phyloP scores from a whole-genome alignment of 345 rosid species.

The Reutealis trisperma region DNA sequence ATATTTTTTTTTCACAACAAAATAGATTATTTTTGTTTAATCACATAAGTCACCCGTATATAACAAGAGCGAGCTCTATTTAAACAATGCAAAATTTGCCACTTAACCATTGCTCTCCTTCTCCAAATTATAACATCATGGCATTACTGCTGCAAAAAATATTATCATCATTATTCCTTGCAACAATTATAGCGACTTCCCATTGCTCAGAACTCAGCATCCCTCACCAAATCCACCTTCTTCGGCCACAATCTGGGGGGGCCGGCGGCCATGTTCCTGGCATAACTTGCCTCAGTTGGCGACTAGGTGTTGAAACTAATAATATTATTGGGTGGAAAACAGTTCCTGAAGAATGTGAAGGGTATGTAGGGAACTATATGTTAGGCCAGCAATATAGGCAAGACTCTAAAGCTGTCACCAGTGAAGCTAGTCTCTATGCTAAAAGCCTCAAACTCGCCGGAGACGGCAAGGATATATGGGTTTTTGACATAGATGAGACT shows the following conservation, averaged over 20 bases:
- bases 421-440: conserved; percentile 29
- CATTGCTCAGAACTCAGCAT: conserved; percentile 2
- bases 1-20: no score
- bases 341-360: conserved; percentile 49
- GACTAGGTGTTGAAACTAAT: conserved; percentile 59
- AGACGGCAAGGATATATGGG: conserved; percentile 57
- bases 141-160: no score
- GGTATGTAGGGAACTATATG: conserved; percentile 55
- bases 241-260: conserved; percentile 40
- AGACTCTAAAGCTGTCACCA: conserved; percentile 23
- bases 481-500: conserved; percentile 69
- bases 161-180: conserved; percentile 13
- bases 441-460: conserved; percentile 20
- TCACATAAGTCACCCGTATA: no score
- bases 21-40: no score
- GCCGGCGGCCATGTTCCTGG: conserved; percentile 16
- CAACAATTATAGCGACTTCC: conserved; percentile 17
- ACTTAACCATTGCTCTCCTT: not conserved
- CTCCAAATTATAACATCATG: not conserved
- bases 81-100: not conserved
- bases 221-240: conserved; percentile 40
- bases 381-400: conserved; percentile 38
- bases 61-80: not conserved
- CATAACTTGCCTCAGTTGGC: conserved; percentile 61
- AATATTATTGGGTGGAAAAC: conserved; percentile 48